Conservation (phyloP, 495 filamentous ascomycete genomes). For the Coniosporium apollinis region DNA sequence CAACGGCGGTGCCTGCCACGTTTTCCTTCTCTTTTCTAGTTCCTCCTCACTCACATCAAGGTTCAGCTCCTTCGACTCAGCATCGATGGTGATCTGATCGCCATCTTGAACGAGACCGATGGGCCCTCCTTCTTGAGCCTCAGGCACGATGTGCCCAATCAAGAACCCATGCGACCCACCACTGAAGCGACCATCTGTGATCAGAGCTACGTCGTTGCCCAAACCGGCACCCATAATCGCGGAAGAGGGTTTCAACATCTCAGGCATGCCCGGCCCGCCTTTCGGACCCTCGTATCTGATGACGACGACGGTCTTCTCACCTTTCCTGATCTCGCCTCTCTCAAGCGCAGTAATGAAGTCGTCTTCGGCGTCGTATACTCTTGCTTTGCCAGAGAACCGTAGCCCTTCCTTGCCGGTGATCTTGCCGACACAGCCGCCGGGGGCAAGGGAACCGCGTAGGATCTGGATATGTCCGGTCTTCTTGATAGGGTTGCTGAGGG, state of each 20-base stretch:
- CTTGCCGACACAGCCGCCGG: constrained; percentile 87
- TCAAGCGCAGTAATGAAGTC: constrained; percentile 29
- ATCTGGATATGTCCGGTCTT: constrained; percentile 92
- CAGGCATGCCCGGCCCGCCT: constrained; percentile 70
- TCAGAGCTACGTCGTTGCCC: constrained; percentile 62
- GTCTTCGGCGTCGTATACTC: constrained; percentile 56
- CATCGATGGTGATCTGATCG: constrained; percentile 54
- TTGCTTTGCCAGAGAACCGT: constrained; percentile 73
- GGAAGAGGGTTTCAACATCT: constrained; percentile 71
- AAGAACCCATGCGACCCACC: constrained; percentile 68
- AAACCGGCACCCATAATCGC: constrained; percentile 79
- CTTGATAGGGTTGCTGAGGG: constrained; percentile 85
- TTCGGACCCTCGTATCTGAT: constrained; percentile 90
- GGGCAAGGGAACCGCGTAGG: constrained; percentile 75
- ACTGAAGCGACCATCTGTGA: constrained; percentile 64
- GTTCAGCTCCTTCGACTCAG: constrained; percentile 46
- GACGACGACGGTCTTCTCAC: constrained; percentile 92
- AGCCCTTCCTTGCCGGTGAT: constrained; percentile 96
- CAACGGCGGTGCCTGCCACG: constrained; percentile 46
- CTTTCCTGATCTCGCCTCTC: constrained; percentile 72
- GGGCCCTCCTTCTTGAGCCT: constrained; percentile 52
- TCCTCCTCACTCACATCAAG: constrained; percentile 41
- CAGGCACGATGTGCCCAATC: constrained; percentile 59
- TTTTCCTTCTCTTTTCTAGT: constrained; percentile 43
- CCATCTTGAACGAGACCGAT: constrained; percentile 54